These are phyloP conservation scores for Cercospora beticola DNA, from an alignment of 2,329 filamentous ascomycete species.

Conservation along the genomic window DNA sequence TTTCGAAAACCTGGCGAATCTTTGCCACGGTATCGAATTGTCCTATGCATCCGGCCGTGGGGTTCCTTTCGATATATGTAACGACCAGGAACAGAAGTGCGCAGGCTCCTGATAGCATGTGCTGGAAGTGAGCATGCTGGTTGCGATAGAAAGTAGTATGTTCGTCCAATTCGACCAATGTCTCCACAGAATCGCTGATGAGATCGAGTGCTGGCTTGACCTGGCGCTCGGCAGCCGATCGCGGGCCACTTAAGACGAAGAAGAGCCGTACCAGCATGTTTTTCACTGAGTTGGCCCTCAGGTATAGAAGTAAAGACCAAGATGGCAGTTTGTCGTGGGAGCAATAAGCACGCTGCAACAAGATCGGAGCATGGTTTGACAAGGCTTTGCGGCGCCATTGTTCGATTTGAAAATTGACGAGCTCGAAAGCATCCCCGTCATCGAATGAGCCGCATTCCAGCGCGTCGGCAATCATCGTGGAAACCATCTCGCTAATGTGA, in stretches of 20 bases:
- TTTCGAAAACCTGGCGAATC: neutral
- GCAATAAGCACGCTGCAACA: neutral
- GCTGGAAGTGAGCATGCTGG: conserved; percentile 4
- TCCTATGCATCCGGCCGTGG: neutral
- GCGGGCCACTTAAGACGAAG: neutral
- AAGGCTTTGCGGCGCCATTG: neutral
- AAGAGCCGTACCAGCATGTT: neutral
- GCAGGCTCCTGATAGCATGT: conserved; percentile 1
- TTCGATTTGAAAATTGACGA: neutral
- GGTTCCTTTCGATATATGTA: neutral
- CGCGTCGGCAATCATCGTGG: neutral
- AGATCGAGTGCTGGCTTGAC: neutral
- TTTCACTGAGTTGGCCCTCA: neutral
- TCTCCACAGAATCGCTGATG: neutral
- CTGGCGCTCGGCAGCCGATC: neutral
- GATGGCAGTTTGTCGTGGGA: neutral
- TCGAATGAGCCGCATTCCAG: neutral
- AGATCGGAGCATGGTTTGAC: neutral
- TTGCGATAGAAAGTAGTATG: neutral
- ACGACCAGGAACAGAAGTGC: neutral
- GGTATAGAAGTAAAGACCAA: neutral
- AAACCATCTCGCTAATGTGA: neutral
- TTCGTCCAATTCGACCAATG: neutral
- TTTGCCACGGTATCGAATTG: neutral
- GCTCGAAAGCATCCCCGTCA: neutral